Percentiles rank a stretch among this genome's conserved stretches.
phyloP scores from a whole-genome alignment of 2,329 filamentous ascomycete genomes.

The Penicillium crustosum region DNA sequence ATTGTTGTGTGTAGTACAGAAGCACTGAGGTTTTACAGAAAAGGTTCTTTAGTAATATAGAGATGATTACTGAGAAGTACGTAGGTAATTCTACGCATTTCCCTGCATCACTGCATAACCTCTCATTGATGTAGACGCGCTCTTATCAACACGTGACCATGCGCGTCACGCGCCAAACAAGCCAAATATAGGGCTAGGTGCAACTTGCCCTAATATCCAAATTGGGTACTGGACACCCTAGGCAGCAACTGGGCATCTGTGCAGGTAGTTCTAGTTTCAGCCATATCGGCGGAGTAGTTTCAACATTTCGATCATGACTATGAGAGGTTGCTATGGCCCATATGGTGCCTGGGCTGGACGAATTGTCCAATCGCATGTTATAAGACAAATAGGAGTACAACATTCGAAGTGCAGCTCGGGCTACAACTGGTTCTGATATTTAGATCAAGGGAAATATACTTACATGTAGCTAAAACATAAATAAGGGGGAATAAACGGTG shows the following conservation, averaged over 20 bases:
- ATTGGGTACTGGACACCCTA: background rate
- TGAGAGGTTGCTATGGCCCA: background rate
- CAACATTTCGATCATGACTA: background rate
- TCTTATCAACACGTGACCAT: slow-evolving; percentile 4
- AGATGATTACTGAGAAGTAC: background rate
- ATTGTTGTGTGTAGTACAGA: background rate
- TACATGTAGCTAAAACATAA: background rate
- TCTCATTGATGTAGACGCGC: background rate
- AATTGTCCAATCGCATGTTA: background rate
- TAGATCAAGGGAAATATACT: background rate
- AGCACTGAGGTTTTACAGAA: background rate
- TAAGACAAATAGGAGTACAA: background rate
- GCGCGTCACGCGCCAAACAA: background rate
- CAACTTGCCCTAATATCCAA: background rate
- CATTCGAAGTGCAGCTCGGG: background rate
- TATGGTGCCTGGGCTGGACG: background rate
- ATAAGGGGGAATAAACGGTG: background rate
- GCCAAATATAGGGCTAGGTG: background rate
- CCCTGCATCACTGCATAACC: background rate
- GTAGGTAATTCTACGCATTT: background rate
- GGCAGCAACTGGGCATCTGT: background rate
- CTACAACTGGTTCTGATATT: background rate
- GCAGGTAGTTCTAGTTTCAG: background rate
- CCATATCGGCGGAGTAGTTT: background rate
- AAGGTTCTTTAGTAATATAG: background rate